phyloP scores from a whole-genome alignment of 345 rosid genomes.

The Streptanthus diversifolius region DNA sequence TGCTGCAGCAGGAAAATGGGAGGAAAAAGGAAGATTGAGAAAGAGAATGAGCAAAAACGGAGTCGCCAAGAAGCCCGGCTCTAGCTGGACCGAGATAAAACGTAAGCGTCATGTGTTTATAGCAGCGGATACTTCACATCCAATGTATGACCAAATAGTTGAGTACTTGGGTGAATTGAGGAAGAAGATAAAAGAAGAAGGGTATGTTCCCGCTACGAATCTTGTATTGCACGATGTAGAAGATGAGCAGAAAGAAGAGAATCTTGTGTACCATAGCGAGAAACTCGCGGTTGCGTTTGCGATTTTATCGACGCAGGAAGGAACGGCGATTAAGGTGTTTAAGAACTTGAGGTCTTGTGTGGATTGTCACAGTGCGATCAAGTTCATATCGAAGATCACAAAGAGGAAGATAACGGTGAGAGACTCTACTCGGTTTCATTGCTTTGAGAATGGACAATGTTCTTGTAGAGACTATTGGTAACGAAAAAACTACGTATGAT shows the following conservation, averaged over 20 bases:
- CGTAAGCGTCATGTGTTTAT: conserved; percentile 62
- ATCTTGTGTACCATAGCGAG: conserved; percentile 81
- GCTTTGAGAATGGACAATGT: conserved; percentile 76
- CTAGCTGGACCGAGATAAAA: conserved; percentile 77
- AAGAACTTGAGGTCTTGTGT: conserved; percentile 90
- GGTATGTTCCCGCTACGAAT: conserved; percentile 68
- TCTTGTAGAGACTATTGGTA: conserved; percentile 91
- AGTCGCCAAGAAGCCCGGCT: conserved; percentile 68
- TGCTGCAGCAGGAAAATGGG: conserved; percentile 70
- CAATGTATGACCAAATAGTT: conserved; percentile 53
- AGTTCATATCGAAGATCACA: conserved; percentile 69
- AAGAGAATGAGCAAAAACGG: conserved; percentile 57
- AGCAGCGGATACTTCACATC: conserved; percentile 72
- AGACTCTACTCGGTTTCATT: conserved; percentile 80
- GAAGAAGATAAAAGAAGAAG: conserved; percentile 72
- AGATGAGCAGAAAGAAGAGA: conserved; percentile 88
- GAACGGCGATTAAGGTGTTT: conserved; percentile 64
- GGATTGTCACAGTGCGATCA: conserved; percentile 87
- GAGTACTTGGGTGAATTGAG: conserved; percentile 53
- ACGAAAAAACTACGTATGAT: not conserved
- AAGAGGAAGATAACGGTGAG: conserved; percentile 68
- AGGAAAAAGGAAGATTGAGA: conserved; percentile 62
- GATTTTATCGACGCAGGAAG: conserved; percentile 59
- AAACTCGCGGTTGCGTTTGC: conserved; percentile 90
- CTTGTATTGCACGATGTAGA: conserved; percentile 85